These are phyloP conservation scores for Hortaea sp. DNA, from an alignment of 2,329 filamentous ascomycete genomes.

Conservation along the genomic window DNA sequence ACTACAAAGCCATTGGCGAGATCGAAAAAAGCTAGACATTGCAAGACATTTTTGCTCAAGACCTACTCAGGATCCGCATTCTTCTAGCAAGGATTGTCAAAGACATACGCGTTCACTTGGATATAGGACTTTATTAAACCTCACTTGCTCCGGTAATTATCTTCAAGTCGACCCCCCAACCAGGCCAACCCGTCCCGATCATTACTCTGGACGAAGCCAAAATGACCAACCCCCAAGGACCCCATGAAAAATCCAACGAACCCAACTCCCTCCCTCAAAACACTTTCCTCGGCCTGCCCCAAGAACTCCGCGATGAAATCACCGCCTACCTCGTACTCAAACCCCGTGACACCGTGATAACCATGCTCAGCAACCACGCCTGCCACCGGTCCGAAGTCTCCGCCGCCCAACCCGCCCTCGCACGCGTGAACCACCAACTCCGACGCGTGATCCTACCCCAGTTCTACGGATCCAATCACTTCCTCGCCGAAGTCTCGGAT, in stretches of 20 bases:
- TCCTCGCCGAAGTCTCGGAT: constrained; percentile 15
- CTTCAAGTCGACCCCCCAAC: no score
- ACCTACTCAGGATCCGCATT: no score
- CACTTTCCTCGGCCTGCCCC: constrained; percentile 15
- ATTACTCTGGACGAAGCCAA: no score
- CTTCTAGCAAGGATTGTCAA: no score
- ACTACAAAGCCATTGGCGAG: no score
- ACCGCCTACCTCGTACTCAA: constrained; percentile 16
- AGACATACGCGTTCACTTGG: no score
- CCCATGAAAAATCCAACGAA: no score
- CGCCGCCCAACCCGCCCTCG: constrained; percentile 12
- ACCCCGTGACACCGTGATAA: constrained; percentile 14
- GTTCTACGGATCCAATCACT: constrained; percentile 17
- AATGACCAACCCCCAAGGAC: no score
- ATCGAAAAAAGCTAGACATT: no score
- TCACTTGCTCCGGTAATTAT: neutral
- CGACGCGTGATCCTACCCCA: constrained; percentile 12
- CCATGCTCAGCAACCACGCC: constrained; percentile 11
- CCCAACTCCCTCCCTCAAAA: neutral
- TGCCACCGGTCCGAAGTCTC: constrained; percentile 10
- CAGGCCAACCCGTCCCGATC: no score
- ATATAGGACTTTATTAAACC: no score
- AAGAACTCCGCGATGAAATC: constrained; percentile 19
- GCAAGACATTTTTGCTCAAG: no score
- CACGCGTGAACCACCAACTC: constrained; percentile 12